Percentiles rank a stretch among this genome's conserved stretches.
Evolutionary conservation across 1,139 yeast species (phyloP).

Genomic region (Debaryomycetaceae sp.): DNA sequence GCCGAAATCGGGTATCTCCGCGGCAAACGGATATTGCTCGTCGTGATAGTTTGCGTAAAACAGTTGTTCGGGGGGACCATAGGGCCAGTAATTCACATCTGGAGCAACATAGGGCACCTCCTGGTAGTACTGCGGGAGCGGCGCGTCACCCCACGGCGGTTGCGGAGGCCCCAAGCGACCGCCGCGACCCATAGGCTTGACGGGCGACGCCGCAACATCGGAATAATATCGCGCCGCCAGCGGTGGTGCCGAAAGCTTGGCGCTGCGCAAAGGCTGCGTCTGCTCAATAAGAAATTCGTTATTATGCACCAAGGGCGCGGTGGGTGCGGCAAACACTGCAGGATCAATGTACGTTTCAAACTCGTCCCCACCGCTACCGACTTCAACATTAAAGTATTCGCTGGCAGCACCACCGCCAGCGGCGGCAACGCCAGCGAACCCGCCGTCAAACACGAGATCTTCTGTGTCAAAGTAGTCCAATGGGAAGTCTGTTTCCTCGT

Average conservation of each 20-base stretch:
- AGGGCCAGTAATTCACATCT: too few relatives aligned
- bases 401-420: slow-evolving; percentile 10
- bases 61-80: too few relatives aligned
- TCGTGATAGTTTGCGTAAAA: too few relatives aligned
- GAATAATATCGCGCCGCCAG: too few relatives aligned
- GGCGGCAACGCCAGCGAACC: slow-evolving; percentile 15
- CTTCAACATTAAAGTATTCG: slow-evolving; percentile 24
- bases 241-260: slow-evolving; percentile 10
- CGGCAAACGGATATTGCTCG: too few relatives aligned
- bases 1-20: too few relatives aligned
- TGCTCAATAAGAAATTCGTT: slow-evolving; percentile 48
- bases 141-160: too few relatives aligned
- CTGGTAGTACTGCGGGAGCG: too few relatives aligned
- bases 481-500: slow-evolving; percentile 62
- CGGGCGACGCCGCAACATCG: too few relatives aligned
- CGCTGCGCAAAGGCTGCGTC: slow-evolving; percentile 33
- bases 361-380: slow-evolving; percentile 6
- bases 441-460: slow-evolving; percentile 18
- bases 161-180: too few relatives aligned
- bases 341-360: slow-evolving; percentile 26
- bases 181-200: too few relatives aligned
- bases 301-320: slow-evolving; percentile 30
- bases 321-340: slow-evolving; percentile 17
- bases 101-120: too few relatives aligned
- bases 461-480: slow-evolving; percentile 48